These are phyloP conservation scores for Aspergillus fischeri DNA, from an alignment of 2,329 filamentous ascomycete genomes.

Conservation along the genomic window DNA sequence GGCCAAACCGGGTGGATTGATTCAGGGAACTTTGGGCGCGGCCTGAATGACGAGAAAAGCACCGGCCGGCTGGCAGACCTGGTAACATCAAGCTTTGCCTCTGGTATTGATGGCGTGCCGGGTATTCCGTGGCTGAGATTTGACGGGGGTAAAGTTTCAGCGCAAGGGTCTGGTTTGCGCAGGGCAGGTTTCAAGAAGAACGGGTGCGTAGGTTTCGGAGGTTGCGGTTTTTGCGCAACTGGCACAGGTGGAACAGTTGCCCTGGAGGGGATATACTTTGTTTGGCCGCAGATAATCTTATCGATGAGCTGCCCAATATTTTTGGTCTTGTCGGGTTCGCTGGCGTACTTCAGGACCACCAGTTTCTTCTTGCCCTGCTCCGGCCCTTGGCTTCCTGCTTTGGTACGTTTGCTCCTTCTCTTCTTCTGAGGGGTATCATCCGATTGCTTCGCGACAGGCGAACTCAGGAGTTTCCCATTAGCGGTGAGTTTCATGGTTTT, in stretches of 20 bases:
- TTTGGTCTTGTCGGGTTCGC: slow-evolving; percentile 42
- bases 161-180: slow-evolving; percentile 11
- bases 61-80: neutral
- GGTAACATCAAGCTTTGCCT: neutral
- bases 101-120: neutral
- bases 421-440: slow-evolving; percentile 17
- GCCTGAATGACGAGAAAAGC: slow-evolving; percentile 15
- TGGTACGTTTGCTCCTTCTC: slow-evolving; percentile 30
- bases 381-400: slow-evolving; percentile 31
- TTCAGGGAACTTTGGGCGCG: slow-evolving; percentile 27
- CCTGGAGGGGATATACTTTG: slow-evolving; percentile 23
- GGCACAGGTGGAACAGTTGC: slow-evolving; percentile 18
- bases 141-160: neutral
- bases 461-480: slow-evolving; percentile 43
- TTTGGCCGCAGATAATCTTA: slow-evolving; percentile 52
- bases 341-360: slow-evolving; percentile 58
- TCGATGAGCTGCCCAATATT: slow-evolving; percentile 59
- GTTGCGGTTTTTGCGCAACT: slow-evolving; percentile 17
- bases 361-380: slow-evolving; percentile 33
- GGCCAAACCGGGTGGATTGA: slow-evolving; percentile 38
- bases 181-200: slow-evolving; percentile 62
- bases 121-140: neutral
- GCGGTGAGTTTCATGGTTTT: slow-evolving; percentile 45
- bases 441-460: slow-evolving; percentile 24
- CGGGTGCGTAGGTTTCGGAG: slow-evolving; percentile 57